Conservation (phyloP, 306 rosid species). For the Senna siamea region DNA sequence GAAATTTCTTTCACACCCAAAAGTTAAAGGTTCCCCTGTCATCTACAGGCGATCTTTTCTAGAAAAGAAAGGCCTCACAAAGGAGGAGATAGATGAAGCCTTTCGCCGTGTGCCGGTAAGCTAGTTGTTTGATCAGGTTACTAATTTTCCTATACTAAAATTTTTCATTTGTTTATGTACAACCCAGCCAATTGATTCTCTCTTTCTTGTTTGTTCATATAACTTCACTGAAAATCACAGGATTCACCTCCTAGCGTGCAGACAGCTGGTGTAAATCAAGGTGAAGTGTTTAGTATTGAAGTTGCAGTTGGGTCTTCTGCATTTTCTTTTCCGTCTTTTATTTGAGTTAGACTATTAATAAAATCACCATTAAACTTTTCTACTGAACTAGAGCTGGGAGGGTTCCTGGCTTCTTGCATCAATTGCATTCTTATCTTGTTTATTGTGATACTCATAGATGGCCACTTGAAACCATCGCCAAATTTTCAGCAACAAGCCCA, state of each 20-base stretch:
- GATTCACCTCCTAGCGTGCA: constrained; percentile 74
- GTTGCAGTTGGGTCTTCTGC: constrained; percentile 2
- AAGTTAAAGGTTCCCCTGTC: constrained; percentile 89
- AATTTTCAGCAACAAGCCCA: constrained; percentile 58
- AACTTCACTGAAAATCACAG: constrained; percentile 47
- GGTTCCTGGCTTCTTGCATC: neutral
- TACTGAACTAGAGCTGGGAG: constrained; percentile 28
- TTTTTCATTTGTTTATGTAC: neutral
- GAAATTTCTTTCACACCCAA: constrained; percentile 89
- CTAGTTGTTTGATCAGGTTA: constrained; percentile 16
- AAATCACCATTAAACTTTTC: constrained; percentile 24
- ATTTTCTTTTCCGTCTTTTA: constrained; percentile 9
- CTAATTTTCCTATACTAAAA: neutral
- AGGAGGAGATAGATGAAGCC: constrained; percentile 98
- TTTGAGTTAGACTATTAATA: constrained; percentile 27
- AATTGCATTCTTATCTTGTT: constrained; percentile 30
- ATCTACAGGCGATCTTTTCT: constrained; percentile 85
- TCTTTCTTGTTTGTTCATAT: constrained; percentile 28
- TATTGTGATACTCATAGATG: constrained; percentile 54
- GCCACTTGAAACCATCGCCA: constrained; percentile 53
- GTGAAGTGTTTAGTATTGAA: constrained; percentile 40
- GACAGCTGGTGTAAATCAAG: constrained; percentile 69
- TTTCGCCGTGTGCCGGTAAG: constrained; percentile 91
- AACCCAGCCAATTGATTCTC: constrained; percentile 9
- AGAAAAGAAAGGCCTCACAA: constrained; percentile 92